Percentiles rank a stretch among this genome's conserved stretches.
phyloP scores from a whole-genome alignment of 768 basidiomycete genomes.

The Tulasnella sp. region DNA sequence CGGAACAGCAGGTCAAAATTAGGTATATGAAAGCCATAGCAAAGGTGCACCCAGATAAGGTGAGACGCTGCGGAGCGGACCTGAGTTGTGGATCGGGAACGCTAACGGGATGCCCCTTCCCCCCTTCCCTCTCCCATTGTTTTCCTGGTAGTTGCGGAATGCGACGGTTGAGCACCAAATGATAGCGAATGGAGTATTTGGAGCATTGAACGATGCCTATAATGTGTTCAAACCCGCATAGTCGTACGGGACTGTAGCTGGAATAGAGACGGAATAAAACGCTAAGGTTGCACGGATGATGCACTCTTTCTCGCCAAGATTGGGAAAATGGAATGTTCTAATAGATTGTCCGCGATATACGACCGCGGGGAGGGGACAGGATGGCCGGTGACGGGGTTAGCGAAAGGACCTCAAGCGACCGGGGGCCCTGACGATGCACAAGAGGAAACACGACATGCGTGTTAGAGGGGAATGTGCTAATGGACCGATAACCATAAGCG shows the following conservation, averaged over 20 bases:
- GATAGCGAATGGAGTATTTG: slow-evolving; percentile 92
- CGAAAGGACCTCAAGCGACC: neutral
- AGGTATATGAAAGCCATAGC: slow-evolving; percentile 87
- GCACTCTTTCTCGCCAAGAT: neutral
- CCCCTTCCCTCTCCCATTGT: neutral
- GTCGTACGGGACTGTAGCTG: neutral
- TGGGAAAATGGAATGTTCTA: neutral
- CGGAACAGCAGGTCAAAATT: slow-evolving; percentile 75
- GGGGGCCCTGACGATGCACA: neutral
- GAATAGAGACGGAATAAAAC: neutral
- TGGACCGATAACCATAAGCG: neutral
- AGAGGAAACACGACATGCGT: neutral
- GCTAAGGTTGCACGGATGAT: neutral
- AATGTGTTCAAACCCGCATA: slow-evolving; percentile 15
- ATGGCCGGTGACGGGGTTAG: neutral
- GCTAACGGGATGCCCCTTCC: neutral
- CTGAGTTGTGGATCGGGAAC: slow-evolving; percentile 10
- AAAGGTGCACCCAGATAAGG: slow-evolving; percentile 97
- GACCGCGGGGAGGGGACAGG: neutral
- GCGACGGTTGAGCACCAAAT: slow-evolving; percentile 91
- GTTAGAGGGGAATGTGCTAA: neutral
- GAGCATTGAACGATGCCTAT: slow-evolving; percentile 55
- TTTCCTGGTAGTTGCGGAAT: slow-evolving; percentile 70
- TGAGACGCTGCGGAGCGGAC: slow-evolving; percentile 37
- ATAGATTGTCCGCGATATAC: neutral